Conservation (phyloP, 2,329 filamentous ascomycete species). For the Huntiella bhutanensis region DNA sequence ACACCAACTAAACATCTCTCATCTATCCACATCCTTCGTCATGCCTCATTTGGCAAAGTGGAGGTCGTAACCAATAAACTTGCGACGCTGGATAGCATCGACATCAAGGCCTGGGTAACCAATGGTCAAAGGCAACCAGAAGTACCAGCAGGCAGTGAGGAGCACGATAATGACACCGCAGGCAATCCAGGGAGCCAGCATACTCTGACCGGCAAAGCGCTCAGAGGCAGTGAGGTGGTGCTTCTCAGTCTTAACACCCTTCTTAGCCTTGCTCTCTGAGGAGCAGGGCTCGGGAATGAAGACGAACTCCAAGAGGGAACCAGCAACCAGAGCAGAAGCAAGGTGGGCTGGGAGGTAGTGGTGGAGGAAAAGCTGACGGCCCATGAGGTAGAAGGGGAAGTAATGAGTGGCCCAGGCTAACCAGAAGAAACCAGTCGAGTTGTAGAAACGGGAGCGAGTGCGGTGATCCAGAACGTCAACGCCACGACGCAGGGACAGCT, state of each 20-base stretch:
- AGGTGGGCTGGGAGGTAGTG: slow-evolving; percentile 93
- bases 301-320: slow-evolving; percentile 83
- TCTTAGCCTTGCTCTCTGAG: slow-evolving; percentile 16
- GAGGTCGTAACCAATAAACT: slow-evolving; percentile 93
- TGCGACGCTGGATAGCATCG: slow-evolving; percentile 59
- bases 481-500: slow-evolving; percentile 79
- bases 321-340: slow-evolving; percentile 74
- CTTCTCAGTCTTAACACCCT: slow-evolving; percentile 26
- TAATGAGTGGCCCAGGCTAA: slow-evolving; percentile 95
- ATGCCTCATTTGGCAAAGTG: slow-evolving; percentile 81
- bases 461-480: slow-evolving; percentile 84
- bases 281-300: slow-evolving; percentile 55
- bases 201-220: slow-evolving; percentile 59
- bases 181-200: slow-evolving; percentile 64
- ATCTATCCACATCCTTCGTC: too few species aligned
- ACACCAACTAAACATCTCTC: background rate
- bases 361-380: slow-evolving; percentile 90
- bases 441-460: slow-evolving; percentile 90
- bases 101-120: slow-evolving; percentile 76
- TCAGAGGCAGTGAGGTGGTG: slow-evolving; percentile 63
- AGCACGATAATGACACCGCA: slow-evolving; percentile 47
- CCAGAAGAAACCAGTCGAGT: slow-evolving; percentile 98
- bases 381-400: slow-evolving; percentile 95
- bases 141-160: slow-evolving; percentile 65
- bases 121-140: slow-evolving; percentile 89